Base-by-base conservation (phyloP, 208 protist species). In the Acanthamoeba sp. region DNA sequence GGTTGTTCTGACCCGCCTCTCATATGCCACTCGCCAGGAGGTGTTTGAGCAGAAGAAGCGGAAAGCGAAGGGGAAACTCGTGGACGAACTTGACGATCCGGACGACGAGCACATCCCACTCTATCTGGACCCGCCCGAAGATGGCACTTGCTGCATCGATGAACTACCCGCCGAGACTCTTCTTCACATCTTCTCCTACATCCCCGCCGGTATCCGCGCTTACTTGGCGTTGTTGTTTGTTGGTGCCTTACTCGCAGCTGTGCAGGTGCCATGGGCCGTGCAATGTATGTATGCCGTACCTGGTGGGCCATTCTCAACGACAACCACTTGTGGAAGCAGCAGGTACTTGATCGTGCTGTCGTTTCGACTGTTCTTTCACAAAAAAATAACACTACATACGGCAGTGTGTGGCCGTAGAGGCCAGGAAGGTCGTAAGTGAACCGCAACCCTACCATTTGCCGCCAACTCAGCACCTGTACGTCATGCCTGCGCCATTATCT, bases 101-200 rank as follows among this genome's bases (percentile, higher is more conserved):
- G 18, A 42, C 36, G 69, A 78, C 20, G 69, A 40, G 18, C 69
- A 78, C 32, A 27, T 88, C 12, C 80, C 80, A 40, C 80, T 88
- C 16, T 88, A 88, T 40, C 52, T 64, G 20, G 80, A 88, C 38
- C 80, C 80, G 20, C 80, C 80, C 24, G 42, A 52, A 5, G 80
- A 62, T 27, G 80, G 80, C 80, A 88, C 52, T 1, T 88, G 80
- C 12, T 88, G 80, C n/a, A 57, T 88, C 12, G 80, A 48, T 36
- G 80, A 88, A 40, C 80, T 88, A 6, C 80, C 80, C 6, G 29
- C 45, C 34, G 80, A 88, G 52, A 88, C 45, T 9, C 42, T 88
- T 5, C 42, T 88, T 5, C 80, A 64, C 80, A 88, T 88, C 42
- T 88, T 88, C 45, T 57, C 80, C 18, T 88, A 24, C 52, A 20